These are phyloP conservation scores for Calonectria honghensis DNA, from an alignment of 2,329 filamentous ascomycete species.

Conservation along the genomic window DNA sequence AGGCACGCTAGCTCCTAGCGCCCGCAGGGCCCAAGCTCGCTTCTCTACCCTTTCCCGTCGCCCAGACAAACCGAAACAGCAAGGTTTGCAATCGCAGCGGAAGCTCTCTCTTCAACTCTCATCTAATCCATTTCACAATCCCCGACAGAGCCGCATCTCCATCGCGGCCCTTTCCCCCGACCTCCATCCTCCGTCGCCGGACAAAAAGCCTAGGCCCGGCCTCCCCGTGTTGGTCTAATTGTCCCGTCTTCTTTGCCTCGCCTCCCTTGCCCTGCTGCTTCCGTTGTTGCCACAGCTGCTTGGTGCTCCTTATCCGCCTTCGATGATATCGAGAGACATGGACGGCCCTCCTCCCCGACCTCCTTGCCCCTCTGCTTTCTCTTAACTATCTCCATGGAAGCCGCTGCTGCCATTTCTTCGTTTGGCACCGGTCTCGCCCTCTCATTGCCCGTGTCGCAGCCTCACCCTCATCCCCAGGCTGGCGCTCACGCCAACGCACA, in stretches of 20 bases:
- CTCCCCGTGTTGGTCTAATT: neutral
- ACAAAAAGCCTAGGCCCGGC: slow-evolving; percentile 24
- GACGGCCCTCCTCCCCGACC: slow-evolving; percentile 45
- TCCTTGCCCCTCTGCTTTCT: slow-evolving; percentile 32
- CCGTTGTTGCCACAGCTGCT: slow-evolving; percentile 6
- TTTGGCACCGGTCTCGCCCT: slow-evolving; percentile 28
- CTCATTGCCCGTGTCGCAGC: slow-evolving; percentile 36
- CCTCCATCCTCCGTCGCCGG: slow-evolving; percentile 17
- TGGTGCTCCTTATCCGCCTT: slow-evolving; percentile 17
- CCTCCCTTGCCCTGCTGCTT: slow-evolving; percentile 6
- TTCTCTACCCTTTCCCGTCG: slow-evolving; percentile 34
- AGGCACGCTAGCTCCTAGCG: slow-evolving; percentile 37
- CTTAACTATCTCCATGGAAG: slow-evolving; percentile 47
- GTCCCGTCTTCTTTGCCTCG: slow-evolving; percentile 3
- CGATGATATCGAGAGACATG: slow-evolving; percentile 43
- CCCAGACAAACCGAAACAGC: slow-evolving; percentile 35
- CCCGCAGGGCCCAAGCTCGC: slow-evolving; percentile 41
- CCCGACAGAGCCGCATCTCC: slow-evolving; percentile 41
- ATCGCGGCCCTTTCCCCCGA: slow-evolving; percentile 17
- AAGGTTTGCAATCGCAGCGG: slow-evolving; percentile 24
- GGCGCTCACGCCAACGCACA: slow-evolving; percentile 39
- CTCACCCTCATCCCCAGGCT: slow-evolving; percentile 35
- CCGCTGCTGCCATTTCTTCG: slow-evolving; percentile 35
- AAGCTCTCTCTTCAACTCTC: slow-evolving; percentile 28
- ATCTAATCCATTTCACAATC: slow-evolving; percentile 33